Evolutionary conservation across 768 basidiomycete species (phyloP).

Genomic region (Lepiota venenata): DNA sequence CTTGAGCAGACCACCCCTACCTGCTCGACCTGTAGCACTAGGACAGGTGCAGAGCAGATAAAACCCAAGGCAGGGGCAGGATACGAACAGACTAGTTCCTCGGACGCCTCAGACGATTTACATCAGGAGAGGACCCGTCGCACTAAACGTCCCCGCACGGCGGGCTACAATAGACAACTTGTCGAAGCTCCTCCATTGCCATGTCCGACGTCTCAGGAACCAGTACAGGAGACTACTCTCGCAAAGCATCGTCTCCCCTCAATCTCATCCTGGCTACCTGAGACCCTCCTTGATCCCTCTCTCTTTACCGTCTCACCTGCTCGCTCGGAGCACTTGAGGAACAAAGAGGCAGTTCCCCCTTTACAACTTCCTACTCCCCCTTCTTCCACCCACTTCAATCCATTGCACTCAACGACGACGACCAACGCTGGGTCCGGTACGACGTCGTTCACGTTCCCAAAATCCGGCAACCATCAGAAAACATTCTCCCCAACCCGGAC

Average conservation of each 20-base stretch:
- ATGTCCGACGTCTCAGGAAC: conserved; percentile 1
- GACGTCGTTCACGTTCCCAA: conserved; percentile 12
- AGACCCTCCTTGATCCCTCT: conserved; percentile 28
- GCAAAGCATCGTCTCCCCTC: conserved; percentile 48
- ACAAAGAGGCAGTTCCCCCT: conserved; percentile 15
- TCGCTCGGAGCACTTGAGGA: conserved; percentile 3
- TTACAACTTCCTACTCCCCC: conserved; percentile 55
- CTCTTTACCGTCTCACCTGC: conserved; percentile 13
- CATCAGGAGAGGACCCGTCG: neutral
- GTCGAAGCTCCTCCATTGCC: conserved; percentile 14
- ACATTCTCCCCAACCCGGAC: conserved; percentile 28
- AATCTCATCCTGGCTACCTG: conserved; percentile 68
- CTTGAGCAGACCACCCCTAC: conserved; percentile 26
- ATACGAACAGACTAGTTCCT: conserved; percentile 9
- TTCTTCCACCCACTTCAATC: conserved; percentile 47
- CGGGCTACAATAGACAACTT: neutral
- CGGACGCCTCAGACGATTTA: neutral
- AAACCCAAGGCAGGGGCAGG: conserved; percentile 12
- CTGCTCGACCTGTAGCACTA: conserved; percentile 23
- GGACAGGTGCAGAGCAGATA: neutral
- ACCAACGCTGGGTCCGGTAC: conserved; percentile 20
- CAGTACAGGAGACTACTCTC: conserved; percentile 11
- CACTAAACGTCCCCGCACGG: conserved; percentile 1
- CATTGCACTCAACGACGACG: conserved; percentile 30
- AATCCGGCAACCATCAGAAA: conserved; percentile 5